Base-by-base conservation (phyloP, 2,329 filamentous ascomycete species). In the Apiospora koreana region DNA sequence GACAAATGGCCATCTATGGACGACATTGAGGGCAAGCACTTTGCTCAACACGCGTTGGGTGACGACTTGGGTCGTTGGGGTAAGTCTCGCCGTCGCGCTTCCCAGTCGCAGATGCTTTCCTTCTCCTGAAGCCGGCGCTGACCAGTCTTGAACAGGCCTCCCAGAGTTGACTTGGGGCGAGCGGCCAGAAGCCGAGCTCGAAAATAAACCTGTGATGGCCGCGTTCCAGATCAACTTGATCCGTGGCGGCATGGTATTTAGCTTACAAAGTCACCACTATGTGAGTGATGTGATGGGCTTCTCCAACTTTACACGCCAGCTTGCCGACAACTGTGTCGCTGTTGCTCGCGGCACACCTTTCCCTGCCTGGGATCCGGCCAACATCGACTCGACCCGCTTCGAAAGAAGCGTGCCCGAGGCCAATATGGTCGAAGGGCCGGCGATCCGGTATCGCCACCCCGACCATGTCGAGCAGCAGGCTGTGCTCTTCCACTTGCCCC, bases 181-280 rank as follows among this genome's bases (percentile, higher is more conserved):
- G 72, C 81, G 79, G 72, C 80, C 80, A 0, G 82, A 83, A 69
- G 79, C 80, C 5, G 74, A 80, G 16, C 79, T 79, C 0, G 76
- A 80, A 21, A 75, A 69, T 5, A 79, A 72, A 9, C 82, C 83
- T 1, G 70, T 77, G 0, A 73, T 78, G 0, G 76, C 82, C 0
- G 81, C 78, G 0, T 85, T 81, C 74, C 80, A 84, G 68, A 80
- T 80, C 0, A 85, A 81, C 73, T 81, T 85, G 50, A 75, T 85
- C 35, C 78, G 74, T 0, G 83, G 82, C 2, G 83, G 83, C 0
- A 70, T 85, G 1, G 77, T 85, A 10, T 79, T 85, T 68, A 80
- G 79, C 43, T 82, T 81, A 67, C 82, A 84, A 50, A 74, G 77
- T 67, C 83, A 85, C 62, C 83, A 85, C 69, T 85, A 81, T 65